Conservation (phyloP, 495 filamentous ascomycete species). For the Talaromyces proteolyticus region DNA sequence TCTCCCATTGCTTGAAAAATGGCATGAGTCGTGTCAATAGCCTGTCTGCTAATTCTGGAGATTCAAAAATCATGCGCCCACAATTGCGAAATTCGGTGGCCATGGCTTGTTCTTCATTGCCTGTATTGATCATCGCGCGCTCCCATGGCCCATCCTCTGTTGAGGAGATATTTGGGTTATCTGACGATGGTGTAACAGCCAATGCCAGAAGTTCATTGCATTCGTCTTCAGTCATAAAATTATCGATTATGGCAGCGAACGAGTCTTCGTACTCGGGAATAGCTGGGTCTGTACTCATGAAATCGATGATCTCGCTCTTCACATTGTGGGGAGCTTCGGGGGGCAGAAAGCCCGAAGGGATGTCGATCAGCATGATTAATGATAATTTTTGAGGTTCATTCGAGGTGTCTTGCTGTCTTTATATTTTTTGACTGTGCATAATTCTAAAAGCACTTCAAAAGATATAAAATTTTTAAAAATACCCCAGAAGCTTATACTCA, state of each 20-base stretch:
- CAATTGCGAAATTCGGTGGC: constrained; percentile 56
- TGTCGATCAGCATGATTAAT: too few relatives aligned
- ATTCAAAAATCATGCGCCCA: constrained; percentile 71
- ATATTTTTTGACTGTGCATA: too few relatives aligned
- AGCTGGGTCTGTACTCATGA: constrained; percentile 32
- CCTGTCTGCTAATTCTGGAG: constrained; percentile 50
- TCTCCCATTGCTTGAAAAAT: constrained; percentile 32
- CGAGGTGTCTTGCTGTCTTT: too few relatives aligned
- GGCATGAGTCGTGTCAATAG: constrained; percentile 55
- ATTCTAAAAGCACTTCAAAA: too few relatives aligned
- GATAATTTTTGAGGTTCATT: too few relatives aligned
- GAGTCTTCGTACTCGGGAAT: constrained; percentile 48
- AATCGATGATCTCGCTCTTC: constrained; percentile 39
- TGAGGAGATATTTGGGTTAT: too few relatives aligned
- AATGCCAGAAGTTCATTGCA: constrained; percentile 50
- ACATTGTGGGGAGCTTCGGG: constrained; percentile 16
- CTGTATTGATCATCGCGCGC: constrained; percentile 65
- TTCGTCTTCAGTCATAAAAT: constrained; percentile 54
- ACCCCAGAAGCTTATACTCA: too few relatives aligned
- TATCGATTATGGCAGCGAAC: constrained; percentile 60
- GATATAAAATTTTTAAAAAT: too few relatives aligned
- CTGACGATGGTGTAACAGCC: constrained; percentile 42
- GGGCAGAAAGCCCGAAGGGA: neutral
- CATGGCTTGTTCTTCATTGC: constrained; percentile 52
- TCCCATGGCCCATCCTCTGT: constrained; percentile 35